Percentiles rank a stretch among this genome's conserved stretches.
Evolutionary conservation across 257 asterid genomes (phyloP).

Genomic region (Phtheirospermum japonicum): DNA sequence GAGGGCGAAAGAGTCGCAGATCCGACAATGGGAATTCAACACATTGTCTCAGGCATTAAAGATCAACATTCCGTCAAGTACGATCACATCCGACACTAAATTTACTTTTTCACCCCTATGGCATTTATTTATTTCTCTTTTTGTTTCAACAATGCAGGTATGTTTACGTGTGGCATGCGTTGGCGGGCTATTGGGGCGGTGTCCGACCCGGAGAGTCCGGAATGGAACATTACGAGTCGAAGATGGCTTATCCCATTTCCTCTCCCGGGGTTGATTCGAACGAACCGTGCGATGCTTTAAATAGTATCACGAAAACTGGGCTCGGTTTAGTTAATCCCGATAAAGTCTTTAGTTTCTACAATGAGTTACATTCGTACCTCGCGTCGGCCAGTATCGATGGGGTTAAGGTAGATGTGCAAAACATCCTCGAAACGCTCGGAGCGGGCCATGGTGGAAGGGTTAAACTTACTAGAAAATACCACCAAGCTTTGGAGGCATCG

Average conservation of each 20-base stretch:
- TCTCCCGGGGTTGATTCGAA: slow-evolving; percentile 72
- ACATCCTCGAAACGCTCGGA: slow-evolving; percentile 84
- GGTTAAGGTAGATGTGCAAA: slow-evolving; percentile 81
- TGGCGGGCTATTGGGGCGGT: slow-evolving; percentile 93
- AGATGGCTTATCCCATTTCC: slow-evolving; percentile 61
- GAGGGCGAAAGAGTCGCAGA: slow-evolving; percentile 67
- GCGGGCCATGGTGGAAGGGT: slow-evolving; percentile 91
- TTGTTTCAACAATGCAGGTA: slow-evolving; percentile 35
- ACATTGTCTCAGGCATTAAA: slow-evolving; percentile 62
- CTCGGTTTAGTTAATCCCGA: slow-evolving; percentile 88
- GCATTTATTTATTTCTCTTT: not conserved
- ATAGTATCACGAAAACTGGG: slow-evolving; percentile 65
- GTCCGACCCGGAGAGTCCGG: slow-evolving; percentile 58
- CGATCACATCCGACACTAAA: slow-evolving; percentile 12
- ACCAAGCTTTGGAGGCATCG: slow-evolving; percentile 86
- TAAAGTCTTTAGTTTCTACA: slow-evolving; percentile 62
- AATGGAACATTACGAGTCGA: slow-evolving; percentile 70
- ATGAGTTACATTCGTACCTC: slow-evolving; percentile 76
- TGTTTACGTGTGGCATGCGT: slow-evolving; percentile 85
- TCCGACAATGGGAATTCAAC: slow-evolving; percentile 68
- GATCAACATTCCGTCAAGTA: slow-evolving; percentile 65
- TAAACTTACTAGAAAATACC: slow-evolving; percentile 75
- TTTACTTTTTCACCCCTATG: not conserved
- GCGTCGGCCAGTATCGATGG: slow-evolving; percentile 79
- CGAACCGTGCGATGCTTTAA: slow-evolving; percentile 61